These are phyloP conservation scores for Corylus avellana DNA, from an alignment of 306 rosid species.

Conservation along the genomic window DNA sequence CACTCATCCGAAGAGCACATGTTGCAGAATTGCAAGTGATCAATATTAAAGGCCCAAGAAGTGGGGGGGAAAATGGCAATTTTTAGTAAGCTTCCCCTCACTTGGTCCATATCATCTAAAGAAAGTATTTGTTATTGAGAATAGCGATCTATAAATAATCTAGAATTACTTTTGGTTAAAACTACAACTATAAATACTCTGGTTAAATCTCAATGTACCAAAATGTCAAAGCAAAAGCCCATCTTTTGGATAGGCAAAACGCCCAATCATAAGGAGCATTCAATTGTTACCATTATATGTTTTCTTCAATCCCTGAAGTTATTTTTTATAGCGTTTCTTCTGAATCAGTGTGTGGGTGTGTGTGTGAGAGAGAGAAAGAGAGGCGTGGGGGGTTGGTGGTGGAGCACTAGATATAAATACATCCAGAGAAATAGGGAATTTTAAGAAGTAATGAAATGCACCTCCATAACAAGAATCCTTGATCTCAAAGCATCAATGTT, in stretches of 20 bases:
- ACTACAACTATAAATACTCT: background rate
- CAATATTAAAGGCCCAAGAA: constrained; percentile 5
- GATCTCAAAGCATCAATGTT: constrained; percentile 76
- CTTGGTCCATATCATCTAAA: background rate
- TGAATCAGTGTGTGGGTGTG: no score
- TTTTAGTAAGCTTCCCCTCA: background rate
- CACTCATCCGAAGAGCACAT: background rate
- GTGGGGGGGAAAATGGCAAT: no score
- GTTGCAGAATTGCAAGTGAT: constrained; percentile 1
- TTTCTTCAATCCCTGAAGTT: background rate
- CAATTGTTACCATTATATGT: background rate
- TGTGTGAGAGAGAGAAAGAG: no score
- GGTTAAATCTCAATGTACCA: background rate
- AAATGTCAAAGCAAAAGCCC: background rate
- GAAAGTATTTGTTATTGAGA: background rate
- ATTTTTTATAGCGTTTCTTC: background rate
- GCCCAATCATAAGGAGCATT: background rate
- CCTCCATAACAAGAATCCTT: constrained; percentile 86
- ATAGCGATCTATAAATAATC: background rate
- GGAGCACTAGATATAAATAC: background rate
- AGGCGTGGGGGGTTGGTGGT: background rate
- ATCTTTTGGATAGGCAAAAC: background rate
- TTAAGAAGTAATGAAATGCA: constrained; percentile 30
- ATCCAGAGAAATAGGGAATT: background rate
- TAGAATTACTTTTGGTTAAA: background rate